Percentiles rank a stretch among this genome's conserved stretches.
phyloP scores from a whole-genome alignment of 257 asterid genomes.

The Solanum acaule region DNA sequence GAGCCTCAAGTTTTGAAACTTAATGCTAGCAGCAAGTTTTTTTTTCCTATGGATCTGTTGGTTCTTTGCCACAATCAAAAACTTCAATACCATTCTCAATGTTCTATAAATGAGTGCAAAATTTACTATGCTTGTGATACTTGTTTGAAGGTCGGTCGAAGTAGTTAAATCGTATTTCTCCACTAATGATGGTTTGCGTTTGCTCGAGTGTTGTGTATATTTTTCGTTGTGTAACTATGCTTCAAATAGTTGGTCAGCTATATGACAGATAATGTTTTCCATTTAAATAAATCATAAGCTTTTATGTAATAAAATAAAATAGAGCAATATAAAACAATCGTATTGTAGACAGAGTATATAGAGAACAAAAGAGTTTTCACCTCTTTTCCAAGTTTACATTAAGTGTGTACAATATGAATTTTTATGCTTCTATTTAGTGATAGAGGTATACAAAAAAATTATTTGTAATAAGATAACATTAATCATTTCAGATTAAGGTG shows the following conservation, averaged over 20 bases:
- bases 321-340: no score
- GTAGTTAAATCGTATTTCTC: neutral
- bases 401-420: no score
- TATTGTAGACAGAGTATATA: no score
- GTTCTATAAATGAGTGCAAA: neutral
- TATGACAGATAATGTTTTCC: neutral
- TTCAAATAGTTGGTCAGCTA: neutral
- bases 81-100: neutral
- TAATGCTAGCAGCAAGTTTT: neutral
- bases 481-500: no score
- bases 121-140: neutral
- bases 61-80: neutral
- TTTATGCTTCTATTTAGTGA: no score
- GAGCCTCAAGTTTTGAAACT: neutral
- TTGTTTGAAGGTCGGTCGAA: neutral
- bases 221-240: neutral
- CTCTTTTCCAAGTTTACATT: no score
- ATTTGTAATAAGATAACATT: no score
- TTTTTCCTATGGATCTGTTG: neutral
- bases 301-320: no score
- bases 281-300: no score
- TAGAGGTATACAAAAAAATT: no score
- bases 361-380: no score
- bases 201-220: neutral
- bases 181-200: neutral